Evolutionary conservation across 1,139 yeast species (phyloP).

Genomic region (Diutina scorzettiae): DNA sequence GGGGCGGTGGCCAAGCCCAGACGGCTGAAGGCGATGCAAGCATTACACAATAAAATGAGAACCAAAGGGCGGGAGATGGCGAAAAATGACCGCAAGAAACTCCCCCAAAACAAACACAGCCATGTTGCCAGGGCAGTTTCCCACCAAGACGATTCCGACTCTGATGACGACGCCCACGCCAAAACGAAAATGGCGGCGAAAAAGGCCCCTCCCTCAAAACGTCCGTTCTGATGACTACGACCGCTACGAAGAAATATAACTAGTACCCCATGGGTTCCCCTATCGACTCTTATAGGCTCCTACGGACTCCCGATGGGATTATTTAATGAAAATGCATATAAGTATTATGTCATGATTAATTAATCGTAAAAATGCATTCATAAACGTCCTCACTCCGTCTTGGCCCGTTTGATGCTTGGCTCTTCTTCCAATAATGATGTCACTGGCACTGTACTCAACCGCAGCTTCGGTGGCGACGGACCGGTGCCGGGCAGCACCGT

Average conservation of each 20-base stretch:
- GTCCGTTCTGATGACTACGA: neutral
- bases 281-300: too few species aligned
- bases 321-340: too few species aligned
- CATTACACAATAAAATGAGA: constrained; percentile 35
- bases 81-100: neutral
- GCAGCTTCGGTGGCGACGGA: neutral
- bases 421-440: neutral
- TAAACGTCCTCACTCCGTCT: neutral
- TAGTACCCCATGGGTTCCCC: too few species aligned
- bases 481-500: constrained; percentile 15
- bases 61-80: constrained; percentile 11
- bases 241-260: too few species aligned
- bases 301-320: too few species aligned
- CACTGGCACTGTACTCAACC: neutral
- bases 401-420: neutral
- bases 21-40: constrained; percentile 22
- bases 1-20: constrained; percentile 12
- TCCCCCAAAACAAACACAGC: too few species aligned
- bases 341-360: too few species aligned
- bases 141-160: neutral
- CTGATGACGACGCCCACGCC: neutral
- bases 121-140: too few species aligned
- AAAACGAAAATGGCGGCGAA: neutral
- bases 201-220: neutral
- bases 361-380: neutral